Evolutionary conservation across 2,329 filamentous ascomycete genomes (phyloP).

Genomic region (Fusarium sp.): DNA sequence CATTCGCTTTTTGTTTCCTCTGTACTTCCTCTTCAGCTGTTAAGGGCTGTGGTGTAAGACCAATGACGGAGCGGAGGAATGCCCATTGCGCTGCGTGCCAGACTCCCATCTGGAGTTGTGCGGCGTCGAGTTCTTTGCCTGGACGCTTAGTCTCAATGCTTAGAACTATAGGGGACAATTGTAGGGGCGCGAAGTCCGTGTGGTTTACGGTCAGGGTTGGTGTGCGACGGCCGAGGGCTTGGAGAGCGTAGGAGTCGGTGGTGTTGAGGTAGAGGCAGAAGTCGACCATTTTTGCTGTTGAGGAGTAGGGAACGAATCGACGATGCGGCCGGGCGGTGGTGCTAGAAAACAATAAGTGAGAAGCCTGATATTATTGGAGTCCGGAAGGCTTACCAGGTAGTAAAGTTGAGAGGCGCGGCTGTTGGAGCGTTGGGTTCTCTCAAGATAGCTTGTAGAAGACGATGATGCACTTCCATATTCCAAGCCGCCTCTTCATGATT

Average conservation of each 20-base stretch:
- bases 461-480: conserved; percentile 38
- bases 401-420: conserved; percentile 1
- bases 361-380: accelerated
- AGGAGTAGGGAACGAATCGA: conserved; percentile 7
- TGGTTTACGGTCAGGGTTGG: conserved; percentile 27
- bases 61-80: conserved; percentile 10
- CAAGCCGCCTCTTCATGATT: conserved; percentile 27
- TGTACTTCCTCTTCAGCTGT: conserved; percentile 1
- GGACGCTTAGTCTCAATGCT: conserved; percentile 36
- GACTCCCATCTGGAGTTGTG: conserved; percentile 27
- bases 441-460: conserved; percentile 16
- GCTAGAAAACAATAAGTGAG: background rate
- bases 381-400: background rate
- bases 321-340: conserved; percentile 9
- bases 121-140: conserved; percentile 17
- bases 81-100: conserved; percentile 34
- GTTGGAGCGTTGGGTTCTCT: background rate
- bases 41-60: background rate
- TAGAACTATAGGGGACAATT: conserved; percentile 19
- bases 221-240: conserved; percentile 17
- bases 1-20: background rate
- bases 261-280: conserved; percentile 20
- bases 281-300: conserved; percentile 28
- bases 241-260: background rate
- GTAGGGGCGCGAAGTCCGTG: conserved; percentile 23